Percentiles rank a stretch among this genome's conserved stretches.
Evolutionary conservation across 305 asterid genomes (phyloP).

Genomic region (Rubia tinctorum): DNA sequence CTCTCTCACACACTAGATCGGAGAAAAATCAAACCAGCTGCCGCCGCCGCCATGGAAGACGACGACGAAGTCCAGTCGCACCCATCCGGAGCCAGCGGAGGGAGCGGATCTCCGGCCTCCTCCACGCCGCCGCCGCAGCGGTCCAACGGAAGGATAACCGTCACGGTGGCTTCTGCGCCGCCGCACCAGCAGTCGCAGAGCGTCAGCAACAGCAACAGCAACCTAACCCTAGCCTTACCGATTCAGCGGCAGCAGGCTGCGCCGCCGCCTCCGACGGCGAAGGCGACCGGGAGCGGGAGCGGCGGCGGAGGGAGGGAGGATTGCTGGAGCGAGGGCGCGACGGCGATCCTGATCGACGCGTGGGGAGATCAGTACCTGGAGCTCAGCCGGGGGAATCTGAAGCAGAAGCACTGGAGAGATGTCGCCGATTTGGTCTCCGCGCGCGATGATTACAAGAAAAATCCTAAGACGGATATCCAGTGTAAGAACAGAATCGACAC

Average conservation of each 20-base stretch:
- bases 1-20: not conserved
- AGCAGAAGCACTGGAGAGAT: constrained; percentile 93
- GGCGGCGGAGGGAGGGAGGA: constrained; percentile 71
- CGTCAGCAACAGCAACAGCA: constrained; percentile 38
- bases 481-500: constrained; percentile 95
- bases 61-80: constrained; percentile 65
- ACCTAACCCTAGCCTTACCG: constrained; percentile 71
- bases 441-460: constrained; percentile 50
- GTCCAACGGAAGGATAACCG: constrained; percentile 66
- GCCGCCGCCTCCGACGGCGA: constrained; percentile 6
- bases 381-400: constrained; percentile 85
- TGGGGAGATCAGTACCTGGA: constrained; percentile 89
- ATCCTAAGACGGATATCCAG: constrained; percentile 84
- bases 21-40: not conserved
- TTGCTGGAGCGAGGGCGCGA: constrained; percentile 96
- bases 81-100: constrained; percentile 29
- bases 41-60: constrained; percentile 50
- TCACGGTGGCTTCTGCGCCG: constrained; percentile 68
- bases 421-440: constrained; percentile 77
- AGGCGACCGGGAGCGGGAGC: constrained; percentile 9
- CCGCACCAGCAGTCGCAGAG: constrained; percentile 27
- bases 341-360: constrained; percentile 69
- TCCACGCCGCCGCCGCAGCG: constrained; percentile 17
- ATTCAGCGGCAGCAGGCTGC: constrained; percentile 26
- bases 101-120: constrained; percentile 29